Evolutionary conservation across 2,329 filamentous ascomycete genomes (phyloP).

Genomic region (Orbilia blumenaviensis): DNA sequence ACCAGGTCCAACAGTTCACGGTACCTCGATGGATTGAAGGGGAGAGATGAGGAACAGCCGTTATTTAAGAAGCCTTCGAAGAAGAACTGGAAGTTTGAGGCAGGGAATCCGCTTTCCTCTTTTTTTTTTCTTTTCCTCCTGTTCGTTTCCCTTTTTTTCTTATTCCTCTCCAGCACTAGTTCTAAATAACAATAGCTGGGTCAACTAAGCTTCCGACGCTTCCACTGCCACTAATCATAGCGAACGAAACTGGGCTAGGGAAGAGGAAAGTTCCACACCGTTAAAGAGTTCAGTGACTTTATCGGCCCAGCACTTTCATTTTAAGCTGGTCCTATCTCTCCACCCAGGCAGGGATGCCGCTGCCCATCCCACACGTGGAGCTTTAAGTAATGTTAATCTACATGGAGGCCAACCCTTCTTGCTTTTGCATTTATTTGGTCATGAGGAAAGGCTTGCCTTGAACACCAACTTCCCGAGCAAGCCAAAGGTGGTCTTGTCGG

Average conservation of each 20-base stretch:
- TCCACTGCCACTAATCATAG: slow-evolving; percentile 16
- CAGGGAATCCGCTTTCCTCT: neutral
- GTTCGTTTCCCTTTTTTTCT: neutral
- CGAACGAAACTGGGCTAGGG: no score
- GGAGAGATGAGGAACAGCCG: slow-evolving; percentile 4
- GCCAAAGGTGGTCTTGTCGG: slow-evolving; percentile 28
- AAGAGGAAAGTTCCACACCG: neutral
- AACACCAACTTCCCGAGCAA: slow-evolving; percentile 19
- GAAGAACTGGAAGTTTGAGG: slow-evolving; percentile 1
- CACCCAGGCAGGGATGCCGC: slow-evolving; percentile 1
- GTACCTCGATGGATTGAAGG: neutral
- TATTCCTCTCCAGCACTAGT: no score
- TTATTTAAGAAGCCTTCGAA: slow-evolving; percentile 6
- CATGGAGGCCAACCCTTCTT: neutral
- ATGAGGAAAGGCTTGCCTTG: slow-evolving; percentile 30
- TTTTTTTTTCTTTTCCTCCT: neutral
- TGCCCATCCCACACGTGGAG: slow-evolving; percentile 23
- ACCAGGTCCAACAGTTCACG: neutral
- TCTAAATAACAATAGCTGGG: neutral
- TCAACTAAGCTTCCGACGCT: slow-evolving; percentile 22
- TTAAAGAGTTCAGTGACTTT: no score
- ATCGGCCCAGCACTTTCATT: neutral
- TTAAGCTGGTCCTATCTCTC: slow-evolving; percentile 11
- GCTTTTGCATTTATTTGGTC: neutral
- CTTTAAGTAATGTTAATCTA: neutral